phyloP scores from a whole-genome alignment of 768 basidiomycete species.

The Boletus coccyginus region DNA sequence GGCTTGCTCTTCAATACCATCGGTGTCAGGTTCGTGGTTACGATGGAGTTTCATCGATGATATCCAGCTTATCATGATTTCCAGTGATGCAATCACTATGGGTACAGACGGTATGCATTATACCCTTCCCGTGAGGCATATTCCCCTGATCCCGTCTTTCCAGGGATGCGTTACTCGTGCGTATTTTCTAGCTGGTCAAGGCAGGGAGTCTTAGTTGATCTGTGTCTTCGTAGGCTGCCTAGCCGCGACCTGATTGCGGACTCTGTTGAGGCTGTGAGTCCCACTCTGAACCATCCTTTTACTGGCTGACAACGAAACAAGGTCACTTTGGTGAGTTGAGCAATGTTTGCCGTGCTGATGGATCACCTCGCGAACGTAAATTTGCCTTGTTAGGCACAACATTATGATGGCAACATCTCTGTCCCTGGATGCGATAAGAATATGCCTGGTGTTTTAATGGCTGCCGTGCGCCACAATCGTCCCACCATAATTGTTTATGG shows the following conservation, averaged over 20 bases:
- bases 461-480: slow-evolving; percentile 81
- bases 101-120: slow-evolving; percentile 70
- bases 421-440: slow-evolving; percentile 92
- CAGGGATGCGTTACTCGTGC: slow-evolving; percentile 87
- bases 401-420: slow-evolving; percentile 85
- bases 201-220: background rate
- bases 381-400: slow-evolving; percentile 58
- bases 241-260: slow-evolving; percentile 89
- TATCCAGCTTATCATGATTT: background rate
- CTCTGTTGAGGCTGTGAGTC: slow-evolving; percentile 74
- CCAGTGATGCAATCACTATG: slow-evolving; percentile 86
- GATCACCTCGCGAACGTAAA: background rate
- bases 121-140: background rate
- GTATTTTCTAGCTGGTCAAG: slow-evolving; percentile 24
- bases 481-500: slow-evolving; percentile 88
- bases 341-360: background rate
- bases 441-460: slow-evolving; percentile 88
- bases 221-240: slow-evolving; percentile 52
- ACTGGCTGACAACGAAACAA: slow-evolving; percentile 23
- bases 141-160: background rate
- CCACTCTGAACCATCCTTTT: background rate
- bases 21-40: slow-evolving; percentile 62
- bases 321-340: slow-evolving; percentile 52
- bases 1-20: slow-evolving; percentile 85
- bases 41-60: background rate